Conservation (phyloP, 495 filamentous ascomycete genomes). For the Antarctomyces pellizariae region DNA sequence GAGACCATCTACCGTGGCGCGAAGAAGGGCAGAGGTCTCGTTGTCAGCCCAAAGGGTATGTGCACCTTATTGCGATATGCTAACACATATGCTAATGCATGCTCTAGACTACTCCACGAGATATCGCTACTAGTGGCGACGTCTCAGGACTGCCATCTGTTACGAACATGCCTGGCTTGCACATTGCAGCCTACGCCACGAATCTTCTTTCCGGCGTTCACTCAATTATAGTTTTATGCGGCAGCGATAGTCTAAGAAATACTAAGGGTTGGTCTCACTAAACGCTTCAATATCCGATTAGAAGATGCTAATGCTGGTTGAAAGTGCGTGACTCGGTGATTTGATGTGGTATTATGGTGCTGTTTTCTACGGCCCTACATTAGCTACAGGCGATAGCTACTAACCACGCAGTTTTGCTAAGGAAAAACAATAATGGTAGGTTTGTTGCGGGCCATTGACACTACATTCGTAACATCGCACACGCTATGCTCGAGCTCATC, state of each 20-base stretch:
- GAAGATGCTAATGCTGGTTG: conserved; percentile 8
- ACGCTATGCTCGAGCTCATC: too few species aligned
- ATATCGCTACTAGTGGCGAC: conserved; percentile 39
- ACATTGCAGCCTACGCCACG: not conserved
- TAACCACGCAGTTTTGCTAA: too few species aligned
- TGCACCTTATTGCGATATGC: not conserved
- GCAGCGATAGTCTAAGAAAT: not conserved
- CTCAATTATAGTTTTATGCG: conserved; percentile 1
- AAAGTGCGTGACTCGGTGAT: too few species aligned
- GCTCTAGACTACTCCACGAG: conserved; percentile 53
- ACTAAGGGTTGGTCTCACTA: conserved; percentile 9
- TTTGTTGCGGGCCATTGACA: too few species aligned
- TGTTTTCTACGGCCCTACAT: too few species aligned
- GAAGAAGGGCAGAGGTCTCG: conserved; percentile 87
- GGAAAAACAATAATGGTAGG: too few species aligned
- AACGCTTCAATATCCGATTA: conserved; percentile 2
- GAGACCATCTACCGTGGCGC: conserved; percentile 95
- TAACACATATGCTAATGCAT: conserved; percentile 7
- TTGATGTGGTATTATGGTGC: too few species aligned
- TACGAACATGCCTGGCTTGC: not conserved
- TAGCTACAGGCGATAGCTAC: too few species aligned
- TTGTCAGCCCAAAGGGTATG: conserved; percentile 75
- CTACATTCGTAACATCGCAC: too few species aligned
- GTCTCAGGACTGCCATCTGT: too few species aligned
- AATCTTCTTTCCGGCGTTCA: not conserved